Conservation (phyloP, 768 basidiomycete species). For the Tremella fuciformis region DNA sequence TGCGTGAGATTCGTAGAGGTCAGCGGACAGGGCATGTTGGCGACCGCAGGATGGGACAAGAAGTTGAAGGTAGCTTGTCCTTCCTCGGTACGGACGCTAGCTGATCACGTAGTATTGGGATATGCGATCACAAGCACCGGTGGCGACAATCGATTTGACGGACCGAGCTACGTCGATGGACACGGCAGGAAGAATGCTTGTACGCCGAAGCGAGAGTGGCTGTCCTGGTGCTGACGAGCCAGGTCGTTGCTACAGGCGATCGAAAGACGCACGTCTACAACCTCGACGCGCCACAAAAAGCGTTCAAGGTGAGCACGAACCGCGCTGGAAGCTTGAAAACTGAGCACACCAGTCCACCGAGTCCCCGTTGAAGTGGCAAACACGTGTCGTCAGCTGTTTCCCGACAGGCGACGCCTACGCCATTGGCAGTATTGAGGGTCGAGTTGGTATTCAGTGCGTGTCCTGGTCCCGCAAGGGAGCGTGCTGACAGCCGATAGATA, state of each 20-base stretch:
- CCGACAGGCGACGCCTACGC: slow-evolving; percentile 53
- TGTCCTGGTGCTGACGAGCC: slow-evolving; percentile 6
- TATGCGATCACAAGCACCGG: slow-evolving; percentile 68
- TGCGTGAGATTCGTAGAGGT: slow-evolving; percentile 73
- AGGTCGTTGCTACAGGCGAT: slow-evolving; percentile 87
- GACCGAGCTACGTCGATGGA: slow-evolving; percentile 89
- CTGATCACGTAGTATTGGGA: slow-evolving; percentile 77
- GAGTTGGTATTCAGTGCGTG: slow-evolving; percentile 94
- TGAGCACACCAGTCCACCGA: slow-evolving; percentile 61
- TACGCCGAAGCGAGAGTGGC: slow-evolving; percentile 10
- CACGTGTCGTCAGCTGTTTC: slow-evolving; percentile 52
- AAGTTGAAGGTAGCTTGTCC: slow-evolving; percentile 70
- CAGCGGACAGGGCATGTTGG: slow-evolving; percentile 61
- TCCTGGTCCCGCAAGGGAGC: background rate
- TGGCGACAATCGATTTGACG: slow-evolving; percentile 75
- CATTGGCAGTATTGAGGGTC: slow-evolving; percentile 58
- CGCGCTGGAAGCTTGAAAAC: background rate
- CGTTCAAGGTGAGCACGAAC: slow-evolving; percentile 65
- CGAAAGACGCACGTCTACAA: slow-evolving; percentile 87
- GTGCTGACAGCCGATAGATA: background rate
- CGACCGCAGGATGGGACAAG: slow-evolving; percentile 97
- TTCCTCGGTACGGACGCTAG: background rate
- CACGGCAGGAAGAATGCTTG: slow-evolving; percentile 71
- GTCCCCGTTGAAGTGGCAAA: slow-evolving; percentile 72
- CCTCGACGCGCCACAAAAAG: slow-evolving; percentile 71